Conservation (phyloP, 306 rosid species). For the Rosa lucieae region DNA sequence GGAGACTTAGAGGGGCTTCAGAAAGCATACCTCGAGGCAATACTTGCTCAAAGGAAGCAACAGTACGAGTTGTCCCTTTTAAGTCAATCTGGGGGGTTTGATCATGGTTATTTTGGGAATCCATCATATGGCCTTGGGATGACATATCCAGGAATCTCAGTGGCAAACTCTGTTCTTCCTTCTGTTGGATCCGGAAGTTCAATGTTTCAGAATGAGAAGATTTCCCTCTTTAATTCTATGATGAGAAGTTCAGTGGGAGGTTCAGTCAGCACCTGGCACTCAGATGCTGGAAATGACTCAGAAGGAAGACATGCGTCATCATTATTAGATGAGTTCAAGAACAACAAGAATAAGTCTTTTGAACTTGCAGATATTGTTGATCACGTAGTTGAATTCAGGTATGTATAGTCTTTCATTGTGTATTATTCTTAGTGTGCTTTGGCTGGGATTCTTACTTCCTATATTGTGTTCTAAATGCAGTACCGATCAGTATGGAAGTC, state of each 20-base stretch:
- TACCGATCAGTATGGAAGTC: constrained; percentile 98
- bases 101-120: constrained; percentile 52
- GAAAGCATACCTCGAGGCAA: constrained; percentile 68
- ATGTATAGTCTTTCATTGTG: constrained; percentile 22
- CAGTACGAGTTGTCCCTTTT: constrained; percentile 70
- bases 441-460: constrained; percentile 26
- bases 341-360: constrained; percentile 78
- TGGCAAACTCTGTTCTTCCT: constrained; percentile 49
- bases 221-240: constrained; percentile 51
- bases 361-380: constrained; percentile 80
- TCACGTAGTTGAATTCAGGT: constrained; percentile 93
- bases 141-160: constrained; percentile 61
- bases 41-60: constrained; percentile 76
- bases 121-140: constrained; percentile 63
- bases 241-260: constrained; percentile 68
- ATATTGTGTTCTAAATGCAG: constrained; percentile 49
- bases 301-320: constrained; percentile 64
- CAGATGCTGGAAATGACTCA: constrained; percentile 56
- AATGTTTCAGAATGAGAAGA: constrained; percentile 62
- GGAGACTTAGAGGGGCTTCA: constrained; percentile 69
- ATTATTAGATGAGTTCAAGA: constrained; percentile 89
- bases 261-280: constrained; percentile 55
- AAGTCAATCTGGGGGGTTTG: constrained; percentile 58
- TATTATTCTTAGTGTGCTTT: constrained; percentile 22
- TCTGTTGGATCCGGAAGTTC: constrained; percentile 60